These are phyloP conservation scores for Allomyces arbusculus DNA, from an alignment of 192 early-diverging fungal genomes.

Conservation along the genomic window DNA sequence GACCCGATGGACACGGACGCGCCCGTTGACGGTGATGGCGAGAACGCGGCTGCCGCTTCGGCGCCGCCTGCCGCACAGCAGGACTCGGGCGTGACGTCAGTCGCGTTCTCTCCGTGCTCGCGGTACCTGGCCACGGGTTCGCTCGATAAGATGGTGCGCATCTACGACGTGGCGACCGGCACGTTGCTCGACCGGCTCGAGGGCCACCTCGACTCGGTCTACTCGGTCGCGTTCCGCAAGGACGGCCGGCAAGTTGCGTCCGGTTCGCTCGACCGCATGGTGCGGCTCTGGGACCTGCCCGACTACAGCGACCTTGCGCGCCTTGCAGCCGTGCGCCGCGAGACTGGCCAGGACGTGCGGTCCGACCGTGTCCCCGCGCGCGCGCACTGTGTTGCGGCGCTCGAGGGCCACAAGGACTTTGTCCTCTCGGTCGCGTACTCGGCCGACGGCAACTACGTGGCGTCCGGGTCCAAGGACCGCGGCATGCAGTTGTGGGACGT, in stretches of 20 bases:
- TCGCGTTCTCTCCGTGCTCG: conserved; percentile 78
- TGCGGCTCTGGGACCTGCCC: conserved; percentile 74
- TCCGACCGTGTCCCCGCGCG: conserved; percentile 18
- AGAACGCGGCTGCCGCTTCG: neutral
- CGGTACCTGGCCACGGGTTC: conserved; percentile 71
- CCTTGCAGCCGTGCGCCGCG: conserved; percentile 10
- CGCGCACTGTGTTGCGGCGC: conserved; percentile 13
- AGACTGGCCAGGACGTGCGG: conserved; percentile 5
- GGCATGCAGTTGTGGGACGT: conserved; percentile 89
- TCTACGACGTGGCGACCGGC: conserved; percentile 74
- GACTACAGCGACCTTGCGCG: conserved; percentile 11
- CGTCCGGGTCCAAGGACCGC: conserved; percentile 81
- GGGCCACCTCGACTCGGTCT: conserved; percentile 88
- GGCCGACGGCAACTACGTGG: conserved; percentile 69
- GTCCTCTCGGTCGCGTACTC: conserved; percentile 82
- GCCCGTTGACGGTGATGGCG: no score
- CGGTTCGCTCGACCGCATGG: conserved; percentile 76
- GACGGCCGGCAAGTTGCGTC: conserved; percentile 79
- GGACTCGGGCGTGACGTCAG: conserved; percentile 87
- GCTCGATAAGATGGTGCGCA: conserved; percentile 75
- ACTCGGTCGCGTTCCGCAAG: conserved; percentile 72
- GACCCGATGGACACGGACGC: no score
- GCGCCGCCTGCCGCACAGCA: conserved; percentile 27
- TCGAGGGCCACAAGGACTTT: conserved; percentile 74
- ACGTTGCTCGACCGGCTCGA: conserved; percentile 70